Percentiles rank a stretch among this genome's conserved stretches.
Evolutionary conservation across 768 basidiomycete species (phyloP).

Genomic region (Rhizopogon vinicolor): DNA sequence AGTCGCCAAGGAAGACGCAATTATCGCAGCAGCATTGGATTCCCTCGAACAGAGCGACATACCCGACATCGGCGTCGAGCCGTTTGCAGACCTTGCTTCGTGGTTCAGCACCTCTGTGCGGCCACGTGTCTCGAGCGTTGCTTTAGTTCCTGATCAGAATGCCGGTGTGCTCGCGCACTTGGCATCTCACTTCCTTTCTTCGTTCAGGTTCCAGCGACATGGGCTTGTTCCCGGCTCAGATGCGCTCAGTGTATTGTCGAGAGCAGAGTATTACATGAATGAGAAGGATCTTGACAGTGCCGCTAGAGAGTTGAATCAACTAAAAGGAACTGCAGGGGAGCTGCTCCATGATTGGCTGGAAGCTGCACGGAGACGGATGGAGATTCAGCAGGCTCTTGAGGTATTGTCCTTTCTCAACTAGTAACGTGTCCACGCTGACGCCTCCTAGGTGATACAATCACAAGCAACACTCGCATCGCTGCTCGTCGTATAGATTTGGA

Average conservation of each 20-base stretch:
- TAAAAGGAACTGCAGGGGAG: slow-evolving; percentile 75
- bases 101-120: slow-evolving; percentile 87
- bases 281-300: slow-evolving; percentile 88
- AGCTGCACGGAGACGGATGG: slow-evolving; percentile 81
- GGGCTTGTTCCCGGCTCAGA: slow-evolving; percentile 73
- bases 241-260: slow-evolving; percentile 78
- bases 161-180: slow-evolving; percentile 87
- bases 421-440: slow-evolving; percentile 9
- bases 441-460: slow-evolving; percentile 65
- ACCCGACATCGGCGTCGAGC: slow-evolving; percentile 83
- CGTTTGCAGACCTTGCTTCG: slow-evolving; percentile 82
- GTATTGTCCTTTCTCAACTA: slow-evolving; percentile 30
- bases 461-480: slow-evolving; percentile 83
- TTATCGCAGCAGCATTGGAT: slow-evolving; percentile 63
- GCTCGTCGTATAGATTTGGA: slow-evolving; percentile 55
- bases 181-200: slow-evolving; percentile 71
- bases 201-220: slow-evolving; percentile 73
- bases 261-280: slow-evolving; percentile 85
- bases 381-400: slow-evolving; percentile 90
- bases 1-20: slow-evolving; percentile 64
- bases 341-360: slow-evolving; percentile 85
- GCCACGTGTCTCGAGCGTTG: slow-evolving; percentile 82
- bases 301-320: slow-evolving; percentile 85
- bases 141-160: slow-evolving; percentile 87
- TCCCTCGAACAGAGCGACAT: slow-evolving; percentile 64